phyloP scores from a whole-genome alignment of 2,329 filamentous ascomycete species.

The Hypoxylon sp. region DNA sequence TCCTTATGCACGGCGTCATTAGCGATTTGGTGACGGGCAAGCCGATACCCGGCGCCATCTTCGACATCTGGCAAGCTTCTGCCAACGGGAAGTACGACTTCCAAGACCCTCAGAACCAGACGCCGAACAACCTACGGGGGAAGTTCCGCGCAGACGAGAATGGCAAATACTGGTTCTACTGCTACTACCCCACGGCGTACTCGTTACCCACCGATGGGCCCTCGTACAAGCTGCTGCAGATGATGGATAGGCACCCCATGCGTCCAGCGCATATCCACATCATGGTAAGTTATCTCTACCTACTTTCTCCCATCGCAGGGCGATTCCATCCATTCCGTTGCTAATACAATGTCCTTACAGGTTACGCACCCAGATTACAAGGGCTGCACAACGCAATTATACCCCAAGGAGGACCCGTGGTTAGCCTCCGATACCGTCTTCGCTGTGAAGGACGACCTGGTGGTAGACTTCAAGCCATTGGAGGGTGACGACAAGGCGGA shows the following conservation, averaged over 20 bases:
- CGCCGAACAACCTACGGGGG: slow-evolving; percentile 80
- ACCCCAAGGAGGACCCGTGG: slow-evolving; percentile 77
- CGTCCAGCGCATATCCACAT: slow-evolving; percentile 67
- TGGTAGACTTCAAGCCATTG: slow-evolving; percentile 66
- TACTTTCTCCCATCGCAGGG: background rate
- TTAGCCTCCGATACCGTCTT: slow-evolving; percentile 68
- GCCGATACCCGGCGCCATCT: slow-evolving; percentile 76
- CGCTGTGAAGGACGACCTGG: slow-evolving; percentile 68
- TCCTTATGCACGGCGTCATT: slow-evolving; percentile 79
- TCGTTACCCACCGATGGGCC: slow-evolving; percentile 76
- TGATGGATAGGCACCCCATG: slow-evolving; percentile 66
- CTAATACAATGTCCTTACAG: slow-evolving; percentile 44
- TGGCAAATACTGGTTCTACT: slow-evolving; percentile 81
- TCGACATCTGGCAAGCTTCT: slow-evolving; percentile 85
- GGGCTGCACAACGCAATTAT: slow-evolving; percentile 82
- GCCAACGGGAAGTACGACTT: slow-evolving; percentile 83
- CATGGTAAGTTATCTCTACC: slow-evolving; percentile 57
- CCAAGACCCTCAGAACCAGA: slow-evolving; percentile 80
- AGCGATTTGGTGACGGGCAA: slow-evolving; percentile 60
- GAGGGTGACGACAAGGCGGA: slow-evolving; percentile 52
- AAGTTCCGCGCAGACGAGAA: slow-evolving; percentile 81
- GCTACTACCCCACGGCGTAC: slow-evolving; percentile 81
- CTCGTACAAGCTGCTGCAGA: slow-evolving; percentile 58
- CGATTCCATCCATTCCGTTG: background rate
- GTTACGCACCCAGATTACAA: slow-evolving; percentile 76